Conservation (phyloP, 345 rosid species). For the Cardiospermum halicacabum region DNA sequence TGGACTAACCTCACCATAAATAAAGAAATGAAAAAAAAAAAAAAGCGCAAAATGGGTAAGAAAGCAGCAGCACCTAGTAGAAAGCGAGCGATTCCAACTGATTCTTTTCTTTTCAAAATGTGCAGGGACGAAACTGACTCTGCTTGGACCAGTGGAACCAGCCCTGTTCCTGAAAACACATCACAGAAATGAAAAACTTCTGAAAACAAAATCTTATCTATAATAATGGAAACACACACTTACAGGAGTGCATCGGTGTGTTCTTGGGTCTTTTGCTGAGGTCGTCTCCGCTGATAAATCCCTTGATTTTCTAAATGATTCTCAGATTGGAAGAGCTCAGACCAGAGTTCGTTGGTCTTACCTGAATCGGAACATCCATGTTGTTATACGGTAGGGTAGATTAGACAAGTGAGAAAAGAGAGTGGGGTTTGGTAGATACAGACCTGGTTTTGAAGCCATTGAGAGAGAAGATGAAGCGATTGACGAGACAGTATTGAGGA, state of each 20-base stretch:
- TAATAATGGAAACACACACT: neutral
- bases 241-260: conserved; percentile 29
- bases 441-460: too few species aligned
- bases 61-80: conserved; percentile 53
- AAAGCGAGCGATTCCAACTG: conserved; percentile 92
- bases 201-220: neutral
- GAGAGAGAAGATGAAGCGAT: too few species aligned
- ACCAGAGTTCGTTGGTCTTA: conserved; percentile 40
- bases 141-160: conserved; percentile 24
- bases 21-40: neutral
- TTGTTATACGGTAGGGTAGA: neutral
- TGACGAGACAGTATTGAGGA: too few species aligned
- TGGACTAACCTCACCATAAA: neutral
- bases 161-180: conserved; percentile 22
- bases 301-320: conserved; percentile 25
- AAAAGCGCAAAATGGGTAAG: neutral
- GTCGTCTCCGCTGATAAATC: conserved; percentile 49
- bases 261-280: conserved; percentile 25
- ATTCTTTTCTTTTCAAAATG: conserved; percentile 38
- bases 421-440: neutral
- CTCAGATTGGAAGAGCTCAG: conserved; percentile 38
- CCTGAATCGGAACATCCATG: conserved; percentile 5
- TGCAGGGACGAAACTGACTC: conserved; percentile 44
- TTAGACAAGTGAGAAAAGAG: neutral
- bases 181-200: neutral